These are phyloP conservation scores for Claviceps maximensis DNA, from an alignment of 2,329 filamentous ascomycete genomes.

Conservation along the genomic window DNA sequence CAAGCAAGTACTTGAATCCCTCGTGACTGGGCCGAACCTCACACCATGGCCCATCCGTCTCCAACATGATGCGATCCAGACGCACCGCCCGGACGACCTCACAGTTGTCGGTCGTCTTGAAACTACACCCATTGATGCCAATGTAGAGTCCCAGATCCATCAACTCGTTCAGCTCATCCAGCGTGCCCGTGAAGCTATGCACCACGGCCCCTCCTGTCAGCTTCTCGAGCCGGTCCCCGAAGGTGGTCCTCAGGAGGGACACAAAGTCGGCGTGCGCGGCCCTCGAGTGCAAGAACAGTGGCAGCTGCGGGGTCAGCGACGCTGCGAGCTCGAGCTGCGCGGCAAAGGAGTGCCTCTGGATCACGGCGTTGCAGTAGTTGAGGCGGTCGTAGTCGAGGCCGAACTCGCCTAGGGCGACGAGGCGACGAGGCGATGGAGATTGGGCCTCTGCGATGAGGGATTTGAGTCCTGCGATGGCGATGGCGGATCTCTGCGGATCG, in stretches of 20 bases:
- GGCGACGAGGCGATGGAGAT: constrained; percentile 22
- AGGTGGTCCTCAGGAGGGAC: constrained; percentile 45
- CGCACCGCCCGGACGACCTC: constrained; percentile 69
- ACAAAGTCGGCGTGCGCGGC: constrained; percentile 82
- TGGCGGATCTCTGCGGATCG: constrained; percentile 29
- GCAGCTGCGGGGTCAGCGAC: constrained; percentile 55
- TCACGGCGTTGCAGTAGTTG: constrained; percentile 63
- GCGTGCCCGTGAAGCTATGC: constrained; percentile 85
- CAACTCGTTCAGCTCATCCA: constrained; percentile 70
- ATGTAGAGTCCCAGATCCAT: constrained; percentile 74
- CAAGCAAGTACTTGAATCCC: constrained; percentile 55
- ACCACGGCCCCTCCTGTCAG: constrained; percentile 72
- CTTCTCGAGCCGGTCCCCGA: constrained; percentile 44
- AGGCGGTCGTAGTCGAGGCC: constrained; percentile 93
- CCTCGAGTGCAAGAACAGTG: constrained; percentile 83
- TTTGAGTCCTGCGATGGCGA: constrained; percentile 47
- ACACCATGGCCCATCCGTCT: constrained; percentile 97
- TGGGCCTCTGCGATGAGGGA: constrained; percentile 49
- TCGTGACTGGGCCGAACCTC: constrained; percentile 86
- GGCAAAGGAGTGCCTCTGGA: constrained; percentile 76
- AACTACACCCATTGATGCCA: constrained; percentile 90
- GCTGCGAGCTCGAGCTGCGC: constrained; percentile 69
- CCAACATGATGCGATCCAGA: constrained; percentile 73
- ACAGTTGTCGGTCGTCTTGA: constrained; percentile 89
- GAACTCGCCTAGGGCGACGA: constrained; percentile 85